Conservation (phyloP, 345 rosid genomes). For the Litchi chinensis region DNA sequence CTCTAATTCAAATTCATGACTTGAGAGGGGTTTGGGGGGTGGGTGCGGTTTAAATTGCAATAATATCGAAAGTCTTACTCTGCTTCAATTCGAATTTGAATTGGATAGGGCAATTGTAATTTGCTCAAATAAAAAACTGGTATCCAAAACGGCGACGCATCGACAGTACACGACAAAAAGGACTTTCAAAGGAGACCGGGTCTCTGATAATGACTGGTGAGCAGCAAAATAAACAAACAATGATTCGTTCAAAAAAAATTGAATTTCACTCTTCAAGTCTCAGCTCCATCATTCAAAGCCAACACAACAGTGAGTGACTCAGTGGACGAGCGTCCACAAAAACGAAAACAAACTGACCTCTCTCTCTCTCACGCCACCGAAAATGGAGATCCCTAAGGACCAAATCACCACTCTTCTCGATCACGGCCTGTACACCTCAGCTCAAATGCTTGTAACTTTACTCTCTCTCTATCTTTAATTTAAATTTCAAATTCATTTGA, state of each 20-base stretch:
- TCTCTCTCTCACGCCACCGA: conserved; percentile 15
- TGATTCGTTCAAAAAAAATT: neutral
- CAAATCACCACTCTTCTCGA: conserved; percentile 78
- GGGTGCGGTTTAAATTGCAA: too few species aligned
- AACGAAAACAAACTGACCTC: conserved; percentile 28
- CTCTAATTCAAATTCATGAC: too few species aligned
- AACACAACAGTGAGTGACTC: neutral
- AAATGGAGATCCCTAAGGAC: conserved; percentile 87
- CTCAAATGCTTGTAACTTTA: conserved; percentile 72
- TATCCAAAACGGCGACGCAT: too few species aligned
- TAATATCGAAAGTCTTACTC: too few species aligned
- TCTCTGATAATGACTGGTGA: neutral
- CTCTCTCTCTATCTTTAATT: conserved; percentile 13
- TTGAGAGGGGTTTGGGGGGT: too few species aligned
- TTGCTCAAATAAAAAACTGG: too few species aligned
- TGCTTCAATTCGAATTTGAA: too few species aligned
- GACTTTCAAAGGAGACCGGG: neutral
- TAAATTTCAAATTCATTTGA: neutral
- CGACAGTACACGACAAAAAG: too few species aligned
- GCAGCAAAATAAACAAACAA: too few species aligned
- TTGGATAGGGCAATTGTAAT: too few species aligned
- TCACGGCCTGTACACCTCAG: conserved; percentile 72
- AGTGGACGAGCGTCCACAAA: neutral
- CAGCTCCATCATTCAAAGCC: neutral
- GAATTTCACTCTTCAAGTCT: neutral